A percentile compares a stretch with the other conserved stretches of the same genome.
Conservation (phyloP, 2,329 filamentous ascomycete genomes). For the Fusarium sp. region DNA sequence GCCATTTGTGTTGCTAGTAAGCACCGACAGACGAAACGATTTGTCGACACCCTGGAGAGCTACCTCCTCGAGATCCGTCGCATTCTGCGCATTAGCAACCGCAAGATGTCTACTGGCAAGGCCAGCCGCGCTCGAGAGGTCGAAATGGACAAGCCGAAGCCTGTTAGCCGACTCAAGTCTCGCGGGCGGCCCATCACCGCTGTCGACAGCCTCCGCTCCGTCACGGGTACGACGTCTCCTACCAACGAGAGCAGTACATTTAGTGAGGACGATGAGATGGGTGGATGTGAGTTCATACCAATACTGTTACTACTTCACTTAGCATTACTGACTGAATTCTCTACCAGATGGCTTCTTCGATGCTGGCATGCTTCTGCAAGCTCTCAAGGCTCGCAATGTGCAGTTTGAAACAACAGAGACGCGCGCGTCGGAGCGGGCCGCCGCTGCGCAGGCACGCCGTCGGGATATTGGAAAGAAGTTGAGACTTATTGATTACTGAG, state of each 20-base stretch:
- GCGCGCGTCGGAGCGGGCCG: conserved; percentile 73
- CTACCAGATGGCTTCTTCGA: conserved; percentile 95
- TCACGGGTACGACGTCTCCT: conserved; percentile 69
- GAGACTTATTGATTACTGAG: conserved; percentile 77
- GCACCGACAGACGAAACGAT: conserved; percentile 92
- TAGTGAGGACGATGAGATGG: conserved; percentile 90
- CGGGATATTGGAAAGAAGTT: conserved; percentile 84
- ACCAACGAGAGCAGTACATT: conserved; percentile 79
- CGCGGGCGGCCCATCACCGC: conserved; percentile 81
- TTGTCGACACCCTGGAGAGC: conserved; percentile 89
- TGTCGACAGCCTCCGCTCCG: conserved; percentile 62
- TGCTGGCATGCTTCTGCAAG: conserved; percentile 92
- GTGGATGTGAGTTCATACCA: conserved; percentile 82
- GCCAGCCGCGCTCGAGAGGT: conserved; percentile 70
- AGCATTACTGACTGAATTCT: conserved; percentile 47
- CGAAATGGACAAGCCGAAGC: conserved; percentile 59
- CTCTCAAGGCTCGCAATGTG: conserved; percentile 81
- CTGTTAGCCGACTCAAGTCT: conserved; percentile 72
- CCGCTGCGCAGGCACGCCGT: conserved; percentile 71
- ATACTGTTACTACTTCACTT: neutral
- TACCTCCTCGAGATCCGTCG: conserved; percentile 94
- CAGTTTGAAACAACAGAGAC: conserved; percentile 66
- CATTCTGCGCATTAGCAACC: conserved; percentile 79
- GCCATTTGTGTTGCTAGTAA: conserved; percentile 94
- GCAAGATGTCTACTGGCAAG: conserved; percentile 60